Base-by-base conservation (phyloP, 495 filamentous ascomycete genomes). In the Penicillium canariense region DNA sequence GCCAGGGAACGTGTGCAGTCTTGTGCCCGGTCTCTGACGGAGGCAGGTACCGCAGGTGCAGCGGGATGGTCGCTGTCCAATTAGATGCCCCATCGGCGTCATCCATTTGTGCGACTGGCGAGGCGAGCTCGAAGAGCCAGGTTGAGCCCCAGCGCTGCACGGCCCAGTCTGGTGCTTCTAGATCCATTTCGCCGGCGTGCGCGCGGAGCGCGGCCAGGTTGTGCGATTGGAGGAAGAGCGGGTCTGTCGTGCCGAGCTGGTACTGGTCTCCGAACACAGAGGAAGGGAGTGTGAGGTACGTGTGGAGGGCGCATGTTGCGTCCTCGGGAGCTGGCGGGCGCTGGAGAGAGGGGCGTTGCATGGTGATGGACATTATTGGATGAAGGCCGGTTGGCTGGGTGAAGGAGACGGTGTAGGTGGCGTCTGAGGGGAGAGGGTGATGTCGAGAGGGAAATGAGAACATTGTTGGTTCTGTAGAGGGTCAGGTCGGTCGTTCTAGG, bases 401-500 rank as follows among this genome's bases (percentile, higher is more conserved):
- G 62, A 96, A 90, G 2, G 71, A 71, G 23, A 77, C 65, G 7
- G 52, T 61, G 53, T 80, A 87, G 22, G 47, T 72, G 14, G 71
- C 60, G 23, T 62, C 54, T 40, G 78, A 69, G 32, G 66, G 74
- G 50, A 76, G 67, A 7, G 79, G 72, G 55, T 94, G 87, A 65
- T 98, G 94, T 0, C 92, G 85, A 7, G 91, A 86, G 18, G 91
- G 85, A 62, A 97, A 96, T n/a, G 89, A 84, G 77, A 98, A 97
- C 52, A 93, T 74, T 0, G 88, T 88, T 31, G 86, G 81, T 28
- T 85, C 86, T 87, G 32, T 31, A 26, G 27, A 20, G 8, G 9
- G 35, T 65, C 43, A 62, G 51, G 3, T 23, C 14, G 31, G 14
- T n/a, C 12, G 25, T 10, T 1, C 9, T 38, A 18, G 28, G 9